Base-by-base conservation (phyloP, 1,139 yeast genomes). In the Diutina siamensis region DNA sequence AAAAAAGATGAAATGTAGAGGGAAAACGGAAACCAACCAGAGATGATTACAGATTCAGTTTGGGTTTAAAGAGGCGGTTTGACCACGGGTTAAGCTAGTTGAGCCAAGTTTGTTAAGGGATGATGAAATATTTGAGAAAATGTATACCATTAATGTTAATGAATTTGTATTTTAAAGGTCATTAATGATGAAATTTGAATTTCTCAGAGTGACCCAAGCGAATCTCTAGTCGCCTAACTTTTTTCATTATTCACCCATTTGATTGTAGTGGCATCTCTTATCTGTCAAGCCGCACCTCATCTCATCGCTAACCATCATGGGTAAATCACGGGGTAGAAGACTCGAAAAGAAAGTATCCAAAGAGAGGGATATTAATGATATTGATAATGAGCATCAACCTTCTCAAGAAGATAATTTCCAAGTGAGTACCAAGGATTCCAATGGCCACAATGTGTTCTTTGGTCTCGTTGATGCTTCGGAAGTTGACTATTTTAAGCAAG, bases 401-500 rank as follows among this genome's bases (percentile, higher is more conserved):
- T n/a, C n/a, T n/a, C n/a, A n/a, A n/a, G n/a, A n/a, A n/a, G 40
- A 48, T n/a, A n/a, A 42, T 10, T 42, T 28, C 32, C 27, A 40
- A 4, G 38, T 35, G 27, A 34, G 35, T 7, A 12, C 45, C 31
- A 36, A 19, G 5, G 45, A 44, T 17, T 18, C 33, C 52, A 52
- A 33, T 48, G 58, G 35, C 54, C 72, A 38, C 35, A 49, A 50
- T 8, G 53, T 51, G 2, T 92, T 89, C 58, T 89, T 81, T 62
- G 97, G 97, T 20, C 71, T 89, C 35, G 83, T 92, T 13, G 95
- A 87, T 59, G 65, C 88, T 9, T 74, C 77, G 44, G 97, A 92
- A 61, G 64, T 86, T 44, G 96, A 87, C 53, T 92, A 92, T 61
- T 92, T 89, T 67, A 86, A 86, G 57, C 88, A 82, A 57, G 95